A percentile compares a stretch with the other conserved stretches of the same genome.
phyloP scores from a whole-genome alignment of 768 basidiomycete genomes.

The Suillus americanus region DNA sequence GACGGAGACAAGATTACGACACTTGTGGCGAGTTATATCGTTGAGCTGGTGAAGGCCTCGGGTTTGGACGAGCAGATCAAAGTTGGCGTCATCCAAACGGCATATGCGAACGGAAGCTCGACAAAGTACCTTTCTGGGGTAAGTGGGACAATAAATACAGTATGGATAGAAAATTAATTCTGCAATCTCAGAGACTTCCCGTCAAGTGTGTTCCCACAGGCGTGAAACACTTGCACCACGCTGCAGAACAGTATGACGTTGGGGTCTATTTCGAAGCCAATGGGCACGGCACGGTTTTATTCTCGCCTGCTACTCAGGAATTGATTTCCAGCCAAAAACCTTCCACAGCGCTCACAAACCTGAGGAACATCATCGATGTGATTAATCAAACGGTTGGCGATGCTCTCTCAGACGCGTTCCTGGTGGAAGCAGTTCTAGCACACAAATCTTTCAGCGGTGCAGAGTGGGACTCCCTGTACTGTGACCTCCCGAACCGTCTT shows the following conservation, averaged over 20 bases:
- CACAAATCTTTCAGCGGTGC: constrained; percentile 81
- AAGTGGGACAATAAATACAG: constrained; percentile 19
- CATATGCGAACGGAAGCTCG: constrained; percentile 96
- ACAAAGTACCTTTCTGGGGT: constrained; percentile 90
- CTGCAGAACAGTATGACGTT: constrained; percentile 88
- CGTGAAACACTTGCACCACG: constrained; percentile 97
- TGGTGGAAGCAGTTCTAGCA: constrained; percentile 89
- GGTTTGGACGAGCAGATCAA: constrained; percentile 76
- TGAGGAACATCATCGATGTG: constrained; percentile 74
- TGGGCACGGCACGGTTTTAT: constrained; percentile 96
- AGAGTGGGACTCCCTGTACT: constrained; percentile 93
- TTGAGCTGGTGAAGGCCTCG: constrained; percentile 83
- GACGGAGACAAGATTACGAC: constrained; percentile 99
- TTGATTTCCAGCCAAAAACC: constrained; percentile 65
- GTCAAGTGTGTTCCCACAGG: constrained; percentile 95
- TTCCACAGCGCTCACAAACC: constrained; percentile 72
- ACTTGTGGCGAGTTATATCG: constrained; percentile 89
- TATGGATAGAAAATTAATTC: constrained; percentile 5
- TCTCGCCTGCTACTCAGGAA: constrained; percentile 74
- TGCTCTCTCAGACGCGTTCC: constrained; percentile 91
- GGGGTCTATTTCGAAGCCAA: constrained; percentile 99
- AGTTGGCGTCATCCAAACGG: constrained; percentile 96
- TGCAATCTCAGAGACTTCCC: constrained; percentile 69
- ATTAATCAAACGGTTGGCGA: constrained; percentile 99
- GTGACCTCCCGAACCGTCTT: constrained; percentile 90